Conservation (phyloP, 306 rosid species). For the Glycyrrhiza uralensis region DNA sequence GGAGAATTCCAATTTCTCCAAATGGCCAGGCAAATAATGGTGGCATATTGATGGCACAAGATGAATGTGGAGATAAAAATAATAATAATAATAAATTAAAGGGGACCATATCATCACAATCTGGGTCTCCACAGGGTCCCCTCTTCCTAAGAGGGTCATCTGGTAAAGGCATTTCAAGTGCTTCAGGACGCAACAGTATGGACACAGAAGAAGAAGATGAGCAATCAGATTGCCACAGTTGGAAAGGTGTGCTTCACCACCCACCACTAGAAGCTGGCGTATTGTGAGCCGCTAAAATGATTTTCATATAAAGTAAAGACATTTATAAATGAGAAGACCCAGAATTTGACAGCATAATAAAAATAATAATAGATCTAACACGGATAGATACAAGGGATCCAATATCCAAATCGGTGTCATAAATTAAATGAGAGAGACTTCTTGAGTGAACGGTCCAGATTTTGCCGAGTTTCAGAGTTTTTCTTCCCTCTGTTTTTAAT, state of each 20-base stretch:
- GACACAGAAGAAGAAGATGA: conserved; percentile 62
- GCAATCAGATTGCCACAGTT: conserved; percentile 65
- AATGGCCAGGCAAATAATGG: conserved; percentile 13
- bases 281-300: conserved; percentile 17
- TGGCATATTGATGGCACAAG: conserved; percentile 39
- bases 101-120: conserved; percentile 35
- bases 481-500: no score
- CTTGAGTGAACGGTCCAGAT: conserved; percentile 21
- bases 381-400: background rate
- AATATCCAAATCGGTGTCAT: background rate
- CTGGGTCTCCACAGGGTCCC: conserved; percentile 64
- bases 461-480: no score
- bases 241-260: conserved; percentile 43
- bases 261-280: conserved; percentile 25
- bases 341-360: conserved; percentile 19
- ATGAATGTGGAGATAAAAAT: conserved; percentile 39
- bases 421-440: conserved; percentile 18
- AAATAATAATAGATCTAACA: conserved; percentile 26
- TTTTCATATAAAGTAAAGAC: conserved; percentile 25
- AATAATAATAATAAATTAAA: conserved; percentile 10
- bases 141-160: conserved; percentile 41
- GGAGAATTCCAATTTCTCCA: conserved; percentile 45
- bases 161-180: conserved; percentile 44
- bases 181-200: conserved; percentile 45
- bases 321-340: conserved; percentile 24